Evolutionary conservation across 177 flowering plant species (phyloP).

Genomic region (Telopea speciosissima): DNA sequence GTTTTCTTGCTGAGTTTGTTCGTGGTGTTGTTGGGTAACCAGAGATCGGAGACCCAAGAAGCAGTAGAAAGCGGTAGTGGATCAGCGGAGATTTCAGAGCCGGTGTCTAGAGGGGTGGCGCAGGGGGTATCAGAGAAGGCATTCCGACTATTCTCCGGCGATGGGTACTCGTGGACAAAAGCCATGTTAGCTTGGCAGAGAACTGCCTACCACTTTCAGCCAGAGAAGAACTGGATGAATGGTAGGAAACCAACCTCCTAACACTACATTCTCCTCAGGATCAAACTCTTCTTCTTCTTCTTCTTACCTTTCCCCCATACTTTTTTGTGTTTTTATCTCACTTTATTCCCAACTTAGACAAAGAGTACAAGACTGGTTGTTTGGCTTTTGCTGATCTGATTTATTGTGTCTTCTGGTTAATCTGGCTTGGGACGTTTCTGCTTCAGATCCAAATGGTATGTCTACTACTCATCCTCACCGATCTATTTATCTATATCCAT

Average conservation of each 20-base stretch:
- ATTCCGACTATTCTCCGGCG: constrained; percentile 16
- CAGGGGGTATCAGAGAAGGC: constrained; percentile 70
- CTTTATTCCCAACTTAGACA: not conserved
- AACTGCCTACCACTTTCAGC: constrained; percentile 81
- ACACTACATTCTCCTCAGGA: no score
- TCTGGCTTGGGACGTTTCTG: constrained; percentile 7
- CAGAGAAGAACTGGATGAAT: constrained; percentile 85
- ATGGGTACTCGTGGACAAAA: constrained; percentile 47
- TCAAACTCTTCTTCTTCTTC: no score
- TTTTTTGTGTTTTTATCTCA: not conserved
- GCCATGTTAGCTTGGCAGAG: constrained; percentile 68
- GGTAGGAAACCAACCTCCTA: constrained; percentile 31
- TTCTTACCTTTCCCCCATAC: no score
- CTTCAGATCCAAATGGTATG: constrained; percentile 80
- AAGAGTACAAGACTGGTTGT: not conserved
- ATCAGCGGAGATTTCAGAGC: not conserved
- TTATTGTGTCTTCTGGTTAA: not conserved
- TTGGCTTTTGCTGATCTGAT: constrained; percentile 1
- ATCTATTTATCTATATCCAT: not conserved
- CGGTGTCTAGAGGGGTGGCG: constrained; percentile 39
- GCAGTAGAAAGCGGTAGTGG: not conserved
- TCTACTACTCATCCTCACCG: not conserved
- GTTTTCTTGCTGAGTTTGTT: not conserved
- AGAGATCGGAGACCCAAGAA: not conserved
- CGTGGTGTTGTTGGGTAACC: not conserved